Percentiles rank a stretch among this genome's conserved stretches.
Conservation (phyloP, 768 basidiomycete species). For the Lentinula sp. region DNA sequence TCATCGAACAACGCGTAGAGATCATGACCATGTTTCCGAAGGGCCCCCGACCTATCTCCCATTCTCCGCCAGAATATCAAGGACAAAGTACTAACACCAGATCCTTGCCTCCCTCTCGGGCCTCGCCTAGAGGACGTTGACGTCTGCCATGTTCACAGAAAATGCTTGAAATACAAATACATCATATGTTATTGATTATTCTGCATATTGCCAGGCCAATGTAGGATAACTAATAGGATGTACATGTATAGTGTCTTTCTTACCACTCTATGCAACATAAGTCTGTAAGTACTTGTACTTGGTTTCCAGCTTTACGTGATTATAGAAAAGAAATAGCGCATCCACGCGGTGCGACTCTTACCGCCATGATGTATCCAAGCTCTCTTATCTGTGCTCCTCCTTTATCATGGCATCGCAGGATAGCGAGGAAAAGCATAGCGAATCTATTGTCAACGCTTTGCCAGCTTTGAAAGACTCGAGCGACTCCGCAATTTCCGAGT, state of each 20-base stretch:
- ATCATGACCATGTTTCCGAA: constrained; percentile 5
- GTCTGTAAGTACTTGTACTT: too few species aligned
- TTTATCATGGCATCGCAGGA: not conserved
- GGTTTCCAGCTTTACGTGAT: too few species aligned
- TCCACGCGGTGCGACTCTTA: not conserved
- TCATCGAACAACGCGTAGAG: constrained; percentile 6
- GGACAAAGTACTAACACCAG: not conserved
- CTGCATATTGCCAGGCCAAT: too few species aligned
- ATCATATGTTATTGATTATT: too few species aligned
- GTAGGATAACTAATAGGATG: too few species aligned
- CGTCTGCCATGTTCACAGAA: not conserved
- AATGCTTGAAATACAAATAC: not conserved
- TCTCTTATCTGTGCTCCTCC: not conserved
- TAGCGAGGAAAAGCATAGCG: not conserved
- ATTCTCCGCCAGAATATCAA: constrained; percentile 7
- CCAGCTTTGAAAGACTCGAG: not conserved
- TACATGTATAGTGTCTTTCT: too few species aligned
- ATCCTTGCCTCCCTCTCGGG: not conserved
- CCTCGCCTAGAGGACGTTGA: not conserved
- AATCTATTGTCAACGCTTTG: not conserved
- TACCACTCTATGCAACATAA: too few species aligned
- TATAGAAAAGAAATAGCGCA: too few species aligned
- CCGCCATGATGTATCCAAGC: not conserved
- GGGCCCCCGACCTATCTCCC: constrained; percentile 5
- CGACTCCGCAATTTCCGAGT: not conserved